Evolutionary conservation across 2,329 filamentous ascomycete genomes (phyloP).

Genomic region (Cercospora citrullina): DNA sequence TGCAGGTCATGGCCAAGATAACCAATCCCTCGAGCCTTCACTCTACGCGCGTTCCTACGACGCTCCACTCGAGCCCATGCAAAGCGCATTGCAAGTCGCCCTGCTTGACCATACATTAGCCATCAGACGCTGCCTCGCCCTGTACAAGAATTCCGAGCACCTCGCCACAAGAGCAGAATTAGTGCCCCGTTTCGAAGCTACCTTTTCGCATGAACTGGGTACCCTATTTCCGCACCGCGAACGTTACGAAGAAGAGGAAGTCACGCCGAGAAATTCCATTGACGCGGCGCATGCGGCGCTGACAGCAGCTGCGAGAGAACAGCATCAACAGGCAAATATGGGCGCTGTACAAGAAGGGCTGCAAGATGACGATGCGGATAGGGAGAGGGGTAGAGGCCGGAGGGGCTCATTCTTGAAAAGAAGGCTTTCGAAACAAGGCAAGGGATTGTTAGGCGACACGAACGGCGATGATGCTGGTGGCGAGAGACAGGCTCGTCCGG

Average conservation of each 20-base stretch:
- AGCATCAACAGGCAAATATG: constrained; percentile 7
- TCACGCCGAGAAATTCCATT: constrained; percentile 27
- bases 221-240: constrained; percentile 41
- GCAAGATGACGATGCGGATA: constrained; percentile 12
- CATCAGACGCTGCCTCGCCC: constrained; percentile 75
- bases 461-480: constrained; percentile 30
- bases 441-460: constrained; percentile 17
- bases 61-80: constrained; percentile 56
- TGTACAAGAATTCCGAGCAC: constrained; percentile 62
- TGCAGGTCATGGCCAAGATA: constrained; percentile 42
- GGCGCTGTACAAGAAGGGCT: constrained; percentile 12
- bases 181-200: constrained; percentile 45
- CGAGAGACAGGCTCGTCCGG: constrained; percentile 24
- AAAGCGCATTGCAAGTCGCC: constrained; percentile 79
- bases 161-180: constrained; percentile 49
- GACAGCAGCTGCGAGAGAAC: constrained; percentile 15
- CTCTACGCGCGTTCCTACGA: constrained; percentile 37
- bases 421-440: constrained; percentile 28
- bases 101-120: constrained; percentile 86
- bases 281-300: constrained; percentile 20
- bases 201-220: constrained; percentile 47
- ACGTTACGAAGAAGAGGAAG: constrained; percentile 26
- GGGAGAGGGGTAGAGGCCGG: constrained; percentile 15
- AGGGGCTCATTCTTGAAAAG: constrained; percentile 38
- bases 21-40: constrained; percentile 38